Percentiles rank a stretch among this genome's conserved stretches.
These are phyloP conservation scores for Botrytis aclada DNA, from an alignment of 2,329 filamentous ascomycete genomes.

Conservation along the genomic window DNA sequence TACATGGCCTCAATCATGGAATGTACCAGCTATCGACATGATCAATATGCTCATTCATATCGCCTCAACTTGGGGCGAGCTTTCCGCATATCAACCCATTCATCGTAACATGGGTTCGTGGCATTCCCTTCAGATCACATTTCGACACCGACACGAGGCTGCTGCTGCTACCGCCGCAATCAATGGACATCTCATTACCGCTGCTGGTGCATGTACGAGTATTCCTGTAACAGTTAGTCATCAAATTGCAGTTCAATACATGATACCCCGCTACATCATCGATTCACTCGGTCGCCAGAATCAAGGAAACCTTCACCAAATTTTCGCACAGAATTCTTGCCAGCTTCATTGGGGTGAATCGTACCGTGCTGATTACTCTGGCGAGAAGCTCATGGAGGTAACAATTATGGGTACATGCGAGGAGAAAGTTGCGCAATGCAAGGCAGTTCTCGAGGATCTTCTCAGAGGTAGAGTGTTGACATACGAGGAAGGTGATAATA, in stretches of 20 bases:
- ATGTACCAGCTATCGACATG: background rate
- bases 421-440: background rate
- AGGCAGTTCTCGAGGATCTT: background rate
- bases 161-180: background rate
- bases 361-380: background rate
- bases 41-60: background rate
- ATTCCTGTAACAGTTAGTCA: background rate
- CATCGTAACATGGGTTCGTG: background rate
- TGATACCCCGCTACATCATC: background rate
- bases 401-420: background rate
- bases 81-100: background rate
- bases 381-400: background rate
- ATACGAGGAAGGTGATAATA: background rate
- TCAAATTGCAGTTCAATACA: background rate
- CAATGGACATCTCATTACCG: background rate
- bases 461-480: background rate
- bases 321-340: background rate
- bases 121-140: background rate
- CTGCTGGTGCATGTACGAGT: no score
- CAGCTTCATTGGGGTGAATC: background rate
- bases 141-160: background rate
- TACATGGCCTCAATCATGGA: background rate
- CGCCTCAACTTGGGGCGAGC: background rate
- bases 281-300: background rate
- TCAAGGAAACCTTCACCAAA: background rate